Conservation (phyloP, 2,329 filamentous ascomycete species). For the Aspergillus sp. region DNA sequence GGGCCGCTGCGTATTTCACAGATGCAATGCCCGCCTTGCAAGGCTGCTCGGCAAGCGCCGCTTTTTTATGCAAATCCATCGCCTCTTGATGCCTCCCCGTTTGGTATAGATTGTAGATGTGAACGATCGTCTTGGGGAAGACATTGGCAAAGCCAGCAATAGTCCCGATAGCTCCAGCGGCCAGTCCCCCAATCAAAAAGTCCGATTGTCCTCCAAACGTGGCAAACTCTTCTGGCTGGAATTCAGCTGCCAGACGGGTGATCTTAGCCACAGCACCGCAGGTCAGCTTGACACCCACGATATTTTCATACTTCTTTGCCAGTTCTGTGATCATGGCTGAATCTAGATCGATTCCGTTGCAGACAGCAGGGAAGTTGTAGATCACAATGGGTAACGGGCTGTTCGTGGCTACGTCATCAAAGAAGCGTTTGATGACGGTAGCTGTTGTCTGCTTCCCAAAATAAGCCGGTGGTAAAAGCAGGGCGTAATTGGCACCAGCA, state of each 20-base stretch:
- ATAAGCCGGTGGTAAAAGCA: conserved; percentile 64
- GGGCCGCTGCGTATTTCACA: conserved; percentile 66
- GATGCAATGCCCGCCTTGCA: conserved; percentile 66
- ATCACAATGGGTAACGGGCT: conserved; percentile 59
- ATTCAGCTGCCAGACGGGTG: conserved; percentile 53
- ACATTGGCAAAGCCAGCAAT: conserved; percentile 60
- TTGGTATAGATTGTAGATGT: conserved; percentile 62
- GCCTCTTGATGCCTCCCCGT: conserved; percentile 59
- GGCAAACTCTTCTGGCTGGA: conserved; percentile 59
- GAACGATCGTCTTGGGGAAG: conserved; percentile 56
- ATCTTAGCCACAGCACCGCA: conserved; percentile 64
- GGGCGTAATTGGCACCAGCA: conserved; percentile 61
- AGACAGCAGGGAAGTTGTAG: conserved; percentile 69
- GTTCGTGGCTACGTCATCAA: conserved; percentile 53
- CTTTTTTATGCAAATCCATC: conserved; percentile 58
- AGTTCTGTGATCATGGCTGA: conserved; percentile 59
- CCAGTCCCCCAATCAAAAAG: conserved; percentile 60
- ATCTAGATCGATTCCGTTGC: conserved; percentile 67
- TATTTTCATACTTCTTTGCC: conserved; percentile 51
- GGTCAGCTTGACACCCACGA: conserved; percentile 66
- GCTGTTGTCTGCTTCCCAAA: conserved; percentile 63
- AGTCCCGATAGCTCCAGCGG: conserved; percentile 54
- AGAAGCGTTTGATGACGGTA: conserved; percentile 61
- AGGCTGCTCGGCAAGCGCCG: conserved; percentile 64
- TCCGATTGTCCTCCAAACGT: conserved; percentile 72